Conservation (phyloP, 345 rosid genomes). For the Arabis alpina region DNA sequence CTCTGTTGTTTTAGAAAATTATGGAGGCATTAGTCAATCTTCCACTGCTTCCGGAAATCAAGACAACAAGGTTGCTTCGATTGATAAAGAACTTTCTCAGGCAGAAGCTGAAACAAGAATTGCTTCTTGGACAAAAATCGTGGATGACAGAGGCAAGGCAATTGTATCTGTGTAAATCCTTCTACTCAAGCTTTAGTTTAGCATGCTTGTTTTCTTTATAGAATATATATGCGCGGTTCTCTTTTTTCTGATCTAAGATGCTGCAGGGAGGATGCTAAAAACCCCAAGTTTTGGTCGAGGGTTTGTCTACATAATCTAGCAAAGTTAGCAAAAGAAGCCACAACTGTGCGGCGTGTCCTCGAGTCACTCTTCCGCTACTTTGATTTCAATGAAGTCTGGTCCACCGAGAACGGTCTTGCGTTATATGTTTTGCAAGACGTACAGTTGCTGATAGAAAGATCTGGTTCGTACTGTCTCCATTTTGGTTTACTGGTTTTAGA, state of each 20-base stretch:
- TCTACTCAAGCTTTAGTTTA: conserved; percentile 30
- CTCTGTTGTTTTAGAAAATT: conserved; percentile 72
- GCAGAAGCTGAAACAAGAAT: conserved; percentile 49
- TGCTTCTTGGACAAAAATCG: conserved; percentile 66
- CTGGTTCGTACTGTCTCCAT: conserved; percentile 48
- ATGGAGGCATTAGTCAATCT: conserved; percentile 44
- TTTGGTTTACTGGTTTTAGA: conserved; percentile 14
- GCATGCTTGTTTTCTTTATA: background rate
- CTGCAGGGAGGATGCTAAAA: conserved; percentile 60
- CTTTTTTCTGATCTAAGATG: conserved; percentile 6
- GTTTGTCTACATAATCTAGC: conserved; percentile 69
- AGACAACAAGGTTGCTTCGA: conserved; percentile 37
- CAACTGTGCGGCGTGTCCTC: conserved; percentile 66
- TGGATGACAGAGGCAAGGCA: conserved; percentile 68
- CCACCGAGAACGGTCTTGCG: conserved; percentile 63
- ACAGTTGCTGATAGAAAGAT: conserved; percentile 65
- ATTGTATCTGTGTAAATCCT: conserved; percentile 55
- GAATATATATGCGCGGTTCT: background rate
- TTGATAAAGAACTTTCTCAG: conserved; percentile 40
- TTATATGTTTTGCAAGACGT: conserved; percentile 60
- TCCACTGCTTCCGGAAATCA: conserved; percentile 34
- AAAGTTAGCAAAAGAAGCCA: conserved; percentile 73
- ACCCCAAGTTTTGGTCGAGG: conserved; percentile 68
- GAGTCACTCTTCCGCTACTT: conserved; percentile 72
- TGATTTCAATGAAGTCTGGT: conserved; percentile 65